Evolutionary conservation across 441 rosid species (phyloP).

Genomic region (Populus hybrid): DNA sequence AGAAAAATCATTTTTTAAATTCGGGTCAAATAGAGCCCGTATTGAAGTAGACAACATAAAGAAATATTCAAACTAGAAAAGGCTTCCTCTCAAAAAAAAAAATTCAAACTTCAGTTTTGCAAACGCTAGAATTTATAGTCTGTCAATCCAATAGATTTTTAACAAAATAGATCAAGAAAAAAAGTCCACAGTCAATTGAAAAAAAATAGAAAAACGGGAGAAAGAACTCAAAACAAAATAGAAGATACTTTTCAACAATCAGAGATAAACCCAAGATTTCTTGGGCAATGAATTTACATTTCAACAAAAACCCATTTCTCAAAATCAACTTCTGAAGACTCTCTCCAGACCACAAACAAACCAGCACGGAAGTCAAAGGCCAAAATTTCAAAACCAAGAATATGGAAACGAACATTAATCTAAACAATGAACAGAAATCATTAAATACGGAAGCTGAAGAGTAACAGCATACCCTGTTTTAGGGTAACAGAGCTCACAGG

Average conservation of each 20-base stretch:
- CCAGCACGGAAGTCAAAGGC: not conserved
- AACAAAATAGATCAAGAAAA: not conserved
- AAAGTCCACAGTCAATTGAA: not conserved
- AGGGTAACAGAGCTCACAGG: not conserved
- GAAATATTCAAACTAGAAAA: not conserved
- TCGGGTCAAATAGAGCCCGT: slow-evolving; percentile 2
- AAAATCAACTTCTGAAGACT: not conserved
- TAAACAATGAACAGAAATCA: not conserved
- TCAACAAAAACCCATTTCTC: not conserved
- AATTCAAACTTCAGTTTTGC: not conserved
- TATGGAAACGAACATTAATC: not conserved
- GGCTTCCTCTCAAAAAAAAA: not conserved
- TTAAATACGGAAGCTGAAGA: not conserved
- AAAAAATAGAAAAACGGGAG: not conserved
- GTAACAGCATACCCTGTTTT: not conserved
- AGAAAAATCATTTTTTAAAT: not conserved
- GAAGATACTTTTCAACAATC: not conserved
- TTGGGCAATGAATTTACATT: not conserved
- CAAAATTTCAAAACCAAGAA: not conserved
- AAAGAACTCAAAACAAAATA: too few species aligned
- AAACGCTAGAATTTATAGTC: not conserved
- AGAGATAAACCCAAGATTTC: slow-evolving; percentile 1
- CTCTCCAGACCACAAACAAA: not conserved
- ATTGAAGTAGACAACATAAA: not conserved
- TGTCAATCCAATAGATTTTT: too few species aligned